These are phyloP conservation scores for Paracamarosporium sp. DNA, from an alignment of 2,329 filamentous ascomycete genomes.

Conservation along the genomic window DNA sequence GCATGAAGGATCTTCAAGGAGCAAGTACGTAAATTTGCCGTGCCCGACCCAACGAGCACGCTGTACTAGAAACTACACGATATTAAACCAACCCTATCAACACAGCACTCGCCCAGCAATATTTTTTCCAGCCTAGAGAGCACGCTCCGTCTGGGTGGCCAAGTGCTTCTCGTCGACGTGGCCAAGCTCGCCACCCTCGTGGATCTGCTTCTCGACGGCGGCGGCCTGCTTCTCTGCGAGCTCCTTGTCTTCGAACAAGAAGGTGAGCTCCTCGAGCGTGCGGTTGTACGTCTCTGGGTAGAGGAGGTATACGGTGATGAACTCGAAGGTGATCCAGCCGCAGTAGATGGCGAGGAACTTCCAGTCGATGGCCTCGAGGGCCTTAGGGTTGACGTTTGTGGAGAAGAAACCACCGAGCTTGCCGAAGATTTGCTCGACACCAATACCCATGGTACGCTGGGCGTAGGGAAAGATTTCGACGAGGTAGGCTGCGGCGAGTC, in stretches of 20 bases:
- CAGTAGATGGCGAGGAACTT: conserved; percentile 64
- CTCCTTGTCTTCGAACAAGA: conserved; percentile 46
- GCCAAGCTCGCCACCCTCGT: conserved; percentile 20
- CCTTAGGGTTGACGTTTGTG: conserved; percentile 64
- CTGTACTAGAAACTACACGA: neutral
- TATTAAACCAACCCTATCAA: conserved; percentile 3
- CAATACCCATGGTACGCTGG: conserved; percentile 65
- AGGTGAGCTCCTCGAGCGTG: conserved; percentile 66
- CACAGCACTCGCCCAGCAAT: neutral
- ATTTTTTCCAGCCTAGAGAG: conserved; percentile 12
- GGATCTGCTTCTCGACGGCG: conserved; percentile 44
- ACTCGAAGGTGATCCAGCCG: conserved; percentile 61
- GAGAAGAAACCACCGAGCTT: conserved; percentile 55
- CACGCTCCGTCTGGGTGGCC: conserved; percentile 27
- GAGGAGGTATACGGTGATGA: conserved; percentile 64
- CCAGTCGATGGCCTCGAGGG: conserved; percentile 62
- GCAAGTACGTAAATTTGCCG: neutral
- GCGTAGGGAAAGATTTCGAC: conserved; percentile 67
- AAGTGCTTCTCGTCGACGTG: conserved; percentile 19
- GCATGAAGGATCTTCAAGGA: neutral
- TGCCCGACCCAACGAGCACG: neutral
- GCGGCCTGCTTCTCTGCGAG: conserved; percentile 39
- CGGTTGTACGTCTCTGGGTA: conserved; percentile 66
- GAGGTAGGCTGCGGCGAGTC: conserved; percentile 62
- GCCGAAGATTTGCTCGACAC: conserved; percentile 63